Evolutionary conservation across 73 alveolate species (phyloP).

Genomic region (Paramecium sexaurelia): DNA sequence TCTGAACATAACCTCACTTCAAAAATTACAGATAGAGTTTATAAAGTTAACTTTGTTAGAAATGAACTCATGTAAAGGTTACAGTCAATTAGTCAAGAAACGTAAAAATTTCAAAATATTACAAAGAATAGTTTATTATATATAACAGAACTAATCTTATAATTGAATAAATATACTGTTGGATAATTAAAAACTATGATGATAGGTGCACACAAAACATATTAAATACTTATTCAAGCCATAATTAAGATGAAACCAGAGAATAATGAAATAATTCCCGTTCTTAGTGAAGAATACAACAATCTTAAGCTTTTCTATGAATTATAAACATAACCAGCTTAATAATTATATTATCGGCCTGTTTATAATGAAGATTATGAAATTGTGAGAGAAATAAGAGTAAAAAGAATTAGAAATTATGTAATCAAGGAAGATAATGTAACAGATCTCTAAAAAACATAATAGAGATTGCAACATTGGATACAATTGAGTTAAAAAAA

Average conservation of each 20-base stretch:
- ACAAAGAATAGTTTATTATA: neutral
- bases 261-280: neutral
- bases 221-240: neutral
- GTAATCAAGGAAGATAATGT: constrained; percentile 42
- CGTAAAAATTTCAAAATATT: neutral
- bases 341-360: constrained; percentile 17
- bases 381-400: neutral
- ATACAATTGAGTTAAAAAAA: neutral
- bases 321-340: neutral
- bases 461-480: constrained; percentile 27
- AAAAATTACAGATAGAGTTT: constrained; percentile 18
- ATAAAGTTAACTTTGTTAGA: constrained; percentile 38
- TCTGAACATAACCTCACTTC: constrained; percentile 10
- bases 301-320: constrained; percentile 12
- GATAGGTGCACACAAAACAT: constrained; percentile 12
- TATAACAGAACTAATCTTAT: neutral
- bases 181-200: constrained; percentile 9
- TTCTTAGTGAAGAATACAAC: neutral
- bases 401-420: neutral
- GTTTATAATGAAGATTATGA: constrained; percentile 44
- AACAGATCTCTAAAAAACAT: neutral
- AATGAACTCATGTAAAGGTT: constrained; percentile 24
- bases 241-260: constrained; percentile 25
- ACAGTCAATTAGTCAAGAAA: neutral
- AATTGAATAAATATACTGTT: neutral